Evolutionary conservation across 805 yeast species (phyloP), one percentile per base, ranked within the genome.

Genomic region (Limtongia smithiae): DNA sequence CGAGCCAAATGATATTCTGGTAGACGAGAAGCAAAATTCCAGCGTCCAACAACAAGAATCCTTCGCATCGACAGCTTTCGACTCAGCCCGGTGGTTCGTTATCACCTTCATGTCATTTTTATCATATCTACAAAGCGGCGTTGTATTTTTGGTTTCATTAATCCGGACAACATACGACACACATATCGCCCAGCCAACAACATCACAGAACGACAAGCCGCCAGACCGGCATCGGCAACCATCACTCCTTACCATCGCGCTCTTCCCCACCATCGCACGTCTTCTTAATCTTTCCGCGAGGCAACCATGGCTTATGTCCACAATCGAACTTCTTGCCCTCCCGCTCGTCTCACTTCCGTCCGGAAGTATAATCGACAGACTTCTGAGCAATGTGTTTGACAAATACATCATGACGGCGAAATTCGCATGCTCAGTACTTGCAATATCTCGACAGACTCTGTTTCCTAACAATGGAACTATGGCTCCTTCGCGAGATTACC

Each of bases 391-490:
- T 42, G 38, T 53, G 33, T 51, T 53, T 41, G 40, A 31, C 35
- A 51, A 41, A 25, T 51, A 53, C 33, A 43, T 53, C 22, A 11
- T 53, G 43, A 48, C 57, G 3, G 32, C 57, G n/a, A 37, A 40
- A 18, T 44, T 44, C 17, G 51, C 47, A 2, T 39, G 57, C 38
- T 42, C 50, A 20, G 42, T 42, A 4, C 44, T 75, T 5, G 56
- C 57, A n/a, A 55, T 59, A 12, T 53, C 69, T 2, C 61, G 80
- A 44, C 61, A 63, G 27, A 60, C 65, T 27, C 54, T 77, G n/a
- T 77, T 77, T 50, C 80, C 81, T 2, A 63, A 62, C 22, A 79
- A 77, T 59, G 74, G 71, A 14, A 61, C 62, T n/a, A 71, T 78
- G 74, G 81, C 81, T 0, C 75, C 77, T 3, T 68, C 75, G 3